Base-by-base conservation (phyloP, 2,329 filamentous ascomycete genomes). In the Fusarium sp. region DNA sequence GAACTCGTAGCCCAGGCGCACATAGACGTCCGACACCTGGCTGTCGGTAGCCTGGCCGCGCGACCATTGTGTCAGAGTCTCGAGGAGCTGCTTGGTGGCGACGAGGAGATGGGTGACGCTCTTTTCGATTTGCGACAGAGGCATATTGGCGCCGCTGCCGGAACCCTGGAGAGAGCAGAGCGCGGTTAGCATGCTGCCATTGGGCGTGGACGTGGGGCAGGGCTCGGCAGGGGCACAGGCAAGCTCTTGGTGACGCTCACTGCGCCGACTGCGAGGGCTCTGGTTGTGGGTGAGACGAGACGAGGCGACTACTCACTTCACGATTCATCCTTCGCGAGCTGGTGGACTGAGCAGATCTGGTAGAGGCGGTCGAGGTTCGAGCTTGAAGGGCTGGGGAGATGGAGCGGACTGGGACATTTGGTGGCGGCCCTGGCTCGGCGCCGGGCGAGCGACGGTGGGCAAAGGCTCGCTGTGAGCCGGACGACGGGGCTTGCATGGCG, bases 31-130 rank as follows among this genome's bases (percentile, higher is more conserved):
- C 14, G 97, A 98, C 69, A 99, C 97, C 82, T 98, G 94, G 71
- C 93, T 94, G 84, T 99, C 97, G 73, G 95, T 95, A 64, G 97
- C 95, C 79, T 94, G 92, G 72, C 94, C 93, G 67, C 96, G 94
- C 69, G 97, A 99, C 97, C 97, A 99, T 88, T 97, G 94, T 56
- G 97, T 99, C 72, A 99, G 88, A 7, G 96, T 99, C 86, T 99
- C 97, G 72, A 99, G 92, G 3, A 99, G 92, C 84, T 98, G 95
- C 83, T 99, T 99, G 37, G 97, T 99, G 39, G 97, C 97, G 76
- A 99, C 96, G 39, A 99, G 92, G 52, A 99, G 93, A 82, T 99
- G 97, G 13, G 96, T 98, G 74, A 99, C 97, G 82, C 95, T 98
- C 87, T 98, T 98, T 87, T 99, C 97, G 84, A 99, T 99, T 83